A percentile compares a stretch with the other conserved stretches of the same genome.
These are phyloP conservation scores for Kluyveromyces dobzhanskii DNA, from an alignment of 805 yeast species.

Conservation along the genomic window DNA sequence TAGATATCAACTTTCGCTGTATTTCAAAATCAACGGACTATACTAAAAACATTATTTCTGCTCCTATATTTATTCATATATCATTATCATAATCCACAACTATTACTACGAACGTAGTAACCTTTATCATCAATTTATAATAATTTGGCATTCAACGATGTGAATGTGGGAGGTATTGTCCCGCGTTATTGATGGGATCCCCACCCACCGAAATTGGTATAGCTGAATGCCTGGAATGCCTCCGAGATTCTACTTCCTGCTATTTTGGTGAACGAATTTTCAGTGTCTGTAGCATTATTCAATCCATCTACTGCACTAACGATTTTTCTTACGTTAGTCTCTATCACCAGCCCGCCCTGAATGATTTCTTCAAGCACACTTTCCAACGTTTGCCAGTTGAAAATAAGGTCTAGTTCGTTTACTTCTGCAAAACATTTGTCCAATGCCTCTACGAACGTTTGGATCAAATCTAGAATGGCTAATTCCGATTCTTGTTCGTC, in stretches of 20 bases:
- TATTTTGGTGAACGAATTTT: conserved; percentile 17
- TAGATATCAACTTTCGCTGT: too few species aligned
- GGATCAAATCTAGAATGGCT: conserved; percentile 88
- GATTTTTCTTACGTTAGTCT: conserved; percentile 73
- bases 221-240: conserved; percentile 28
- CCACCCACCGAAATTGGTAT: conserved; percentile 30
- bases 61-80: too few species aligned
- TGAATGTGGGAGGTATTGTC: too few species aligned
- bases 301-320: conserved; percentile 69
- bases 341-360: conserved; percentile 98
- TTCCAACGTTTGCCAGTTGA: conserved; percentile 96
- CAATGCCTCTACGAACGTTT: conserved; percentile 91
- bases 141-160: too few species aligned
- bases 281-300: conserved; percentile 21
- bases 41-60: too few species aligned
- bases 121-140: too few species aligned
- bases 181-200: conserved; percentile 25
- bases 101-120: too few species aligned
- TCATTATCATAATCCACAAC: too few species aligned
- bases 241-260: conserved; percentile 20
- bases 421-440: conserved; percentile 91
- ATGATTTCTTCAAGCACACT: conserved; percentile 86
- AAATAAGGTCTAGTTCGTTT: conserved; percentile 92
- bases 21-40: too few species aligned
- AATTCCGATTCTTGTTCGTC: conserved; percentile 94